Percentiles rank a stretch among this genome's conserved stretches.
These are phyloP conservation scores for Citrullus mucosospermus DNA, from an alignment of 306 rosid genomes.

Conservation along the genomic window DNA sequence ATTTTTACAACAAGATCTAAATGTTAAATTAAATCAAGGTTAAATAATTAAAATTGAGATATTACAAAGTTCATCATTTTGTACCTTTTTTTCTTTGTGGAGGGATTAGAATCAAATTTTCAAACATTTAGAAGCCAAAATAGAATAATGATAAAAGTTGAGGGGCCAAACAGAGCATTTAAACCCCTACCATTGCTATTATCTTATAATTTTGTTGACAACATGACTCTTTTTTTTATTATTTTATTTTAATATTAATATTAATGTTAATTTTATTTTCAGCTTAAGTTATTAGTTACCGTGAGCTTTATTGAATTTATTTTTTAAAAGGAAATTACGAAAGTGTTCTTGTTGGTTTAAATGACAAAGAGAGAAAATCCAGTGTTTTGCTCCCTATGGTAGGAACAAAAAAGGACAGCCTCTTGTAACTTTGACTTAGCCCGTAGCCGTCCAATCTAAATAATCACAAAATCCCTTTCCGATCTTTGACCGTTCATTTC, in stretches of 20 bases:
- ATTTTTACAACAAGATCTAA: no score
- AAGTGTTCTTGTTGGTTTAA: not conserved
- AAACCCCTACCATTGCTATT: not conserved
- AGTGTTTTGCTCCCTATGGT: constrained; percentile 16
- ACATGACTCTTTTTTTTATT: not conserved
- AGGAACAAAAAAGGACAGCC: constrained; percentile 9
- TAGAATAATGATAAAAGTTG: not conserved
- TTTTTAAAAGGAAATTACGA: not conserved
- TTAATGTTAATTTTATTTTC: no score
- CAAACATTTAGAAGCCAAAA: not conserved
- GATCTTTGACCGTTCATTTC: constrained; percentile 24
- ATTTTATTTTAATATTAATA: not conserved
- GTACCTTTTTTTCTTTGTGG: not conserved
- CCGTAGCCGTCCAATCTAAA: constrained; percentile 21
- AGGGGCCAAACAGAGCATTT: not conserved
- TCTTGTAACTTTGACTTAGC: not conserved
- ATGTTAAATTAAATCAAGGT: no score
- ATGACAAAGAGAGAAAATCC: constrained; percentile 15
- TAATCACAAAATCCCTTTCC: constrained; percentile 19
- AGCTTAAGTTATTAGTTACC: not conserved
- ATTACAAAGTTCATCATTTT: no score
- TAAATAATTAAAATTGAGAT: not conserved
- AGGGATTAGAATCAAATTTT: not conserved
- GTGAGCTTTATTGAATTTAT: not conserved
- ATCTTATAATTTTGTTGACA: no score